These are phyloP conservation scores for Phyllosticta citrichinensis DNA, from an alignment of 2,329 filamentous ascomycete genomes.

Conservation along the genomic window DNA sequence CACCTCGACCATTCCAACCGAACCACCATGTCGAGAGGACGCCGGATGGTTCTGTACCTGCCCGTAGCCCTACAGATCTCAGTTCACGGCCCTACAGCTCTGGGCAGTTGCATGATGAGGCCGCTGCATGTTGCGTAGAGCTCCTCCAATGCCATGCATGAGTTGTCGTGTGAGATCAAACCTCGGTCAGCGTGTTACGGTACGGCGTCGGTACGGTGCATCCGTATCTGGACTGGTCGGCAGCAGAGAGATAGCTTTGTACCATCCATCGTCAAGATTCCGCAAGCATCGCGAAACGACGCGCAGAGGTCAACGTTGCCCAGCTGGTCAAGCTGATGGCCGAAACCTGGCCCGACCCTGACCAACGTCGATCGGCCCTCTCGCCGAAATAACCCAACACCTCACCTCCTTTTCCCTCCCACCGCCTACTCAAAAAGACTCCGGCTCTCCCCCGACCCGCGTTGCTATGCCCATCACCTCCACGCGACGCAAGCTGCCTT, in stretches of 20 bases:
- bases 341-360: background rate
- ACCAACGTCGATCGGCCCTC: slow-evolving; percentile 5
- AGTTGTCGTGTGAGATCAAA: background rate
- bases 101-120: too few relatives aligned
- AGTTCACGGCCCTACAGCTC: too few relatives aligned
- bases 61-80: too few relatives aligned
- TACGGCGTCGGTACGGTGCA: too few relatives aligned
- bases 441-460: background rate
- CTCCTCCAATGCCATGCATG: too few relatives aligned
- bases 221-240: background rate
- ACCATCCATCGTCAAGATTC: background rate
- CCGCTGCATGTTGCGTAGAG: too few relatives aligned
- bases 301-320: background rate
- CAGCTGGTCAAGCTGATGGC: background rate
- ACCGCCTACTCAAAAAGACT: slow-evolving; percentile 8
- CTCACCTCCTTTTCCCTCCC: slow-evolving; percentile 20
- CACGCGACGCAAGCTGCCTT: slow-evolving; percentile 8
- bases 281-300: background rate
- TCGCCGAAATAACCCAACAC: slow-evolving; percentile 9
- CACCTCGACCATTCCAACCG: too few relatives aligned
- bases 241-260: background rate
- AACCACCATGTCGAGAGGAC: too few relatives aligned
- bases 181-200: background rate
- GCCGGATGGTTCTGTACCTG: too few relatives aligned
- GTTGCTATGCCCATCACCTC: background rate